These are phyloP conservation scores for Nitzschia sp. DNA, from an alignment of 108 stramenopile genomes.

Conservation along the genomic window DNA sequence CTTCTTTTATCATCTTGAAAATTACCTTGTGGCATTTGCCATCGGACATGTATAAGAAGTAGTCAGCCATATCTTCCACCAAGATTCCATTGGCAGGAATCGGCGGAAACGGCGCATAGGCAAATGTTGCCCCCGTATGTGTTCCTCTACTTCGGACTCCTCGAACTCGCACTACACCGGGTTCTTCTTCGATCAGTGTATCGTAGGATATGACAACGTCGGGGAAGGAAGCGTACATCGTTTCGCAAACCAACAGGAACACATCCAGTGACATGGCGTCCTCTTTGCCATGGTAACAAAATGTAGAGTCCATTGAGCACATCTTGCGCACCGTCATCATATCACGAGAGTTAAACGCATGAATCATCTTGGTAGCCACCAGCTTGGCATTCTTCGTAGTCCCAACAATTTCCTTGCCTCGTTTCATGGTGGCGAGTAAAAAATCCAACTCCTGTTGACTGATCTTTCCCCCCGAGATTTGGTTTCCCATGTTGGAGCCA, in stretches of 20 bases:
- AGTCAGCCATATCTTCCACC: neutral
- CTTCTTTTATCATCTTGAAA: neutral
- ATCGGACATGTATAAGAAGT: neutral
- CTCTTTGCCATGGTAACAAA: neutral
- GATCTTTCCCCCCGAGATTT: too few relatives aligned
- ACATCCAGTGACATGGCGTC: neutral
- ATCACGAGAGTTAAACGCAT: neutral
- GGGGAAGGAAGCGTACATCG: neutral
- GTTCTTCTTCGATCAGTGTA: neutral
- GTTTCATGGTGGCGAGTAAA: too few relatives aligned
- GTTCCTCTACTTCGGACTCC: neutral
- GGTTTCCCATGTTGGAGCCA: too few relatives aligned
- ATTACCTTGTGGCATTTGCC: neutral
- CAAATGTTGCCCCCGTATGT: neutral
- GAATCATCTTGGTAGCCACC: neutral
- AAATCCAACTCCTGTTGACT: too few relatives aligned
- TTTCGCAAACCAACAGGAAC: neutral
- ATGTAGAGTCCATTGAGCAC: neutral
- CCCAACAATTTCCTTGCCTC: too few relatives aligned
- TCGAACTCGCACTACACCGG: neutral
- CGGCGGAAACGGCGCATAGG: neutral
- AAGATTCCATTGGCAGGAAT: neutral
- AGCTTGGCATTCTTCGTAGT: neutral
- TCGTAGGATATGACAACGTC: neutral
- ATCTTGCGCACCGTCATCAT: neutral